Evolutionary conservation across 495 filamentous ascomycete species (phyloP), one percentile per base, ranked within the genome.

Genomic region (Neurospora pannonica): DNA sequence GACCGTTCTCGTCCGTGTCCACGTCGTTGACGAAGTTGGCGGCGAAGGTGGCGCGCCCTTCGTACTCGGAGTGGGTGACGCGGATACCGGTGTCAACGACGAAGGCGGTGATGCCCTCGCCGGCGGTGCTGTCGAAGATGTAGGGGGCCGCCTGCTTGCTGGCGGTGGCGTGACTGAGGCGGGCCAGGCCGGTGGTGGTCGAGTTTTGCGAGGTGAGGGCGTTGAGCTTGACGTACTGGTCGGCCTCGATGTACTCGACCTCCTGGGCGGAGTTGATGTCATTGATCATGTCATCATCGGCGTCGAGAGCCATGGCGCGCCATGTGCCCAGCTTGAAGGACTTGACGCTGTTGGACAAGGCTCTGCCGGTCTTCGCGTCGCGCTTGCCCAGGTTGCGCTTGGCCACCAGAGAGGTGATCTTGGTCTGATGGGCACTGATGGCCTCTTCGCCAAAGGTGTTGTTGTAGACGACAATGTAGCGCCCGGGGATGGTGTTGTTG

Each of bases 1-100:
- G 91, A 8, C 91, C 88, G 62, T 87, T 83, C 67, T 85, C 79
- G 71, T 89, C 87, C 4, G 81, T 85, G 75, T 87, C 75, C 36
- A 77, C 75, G 24, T 76, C 70, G 77, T 81, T 78, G 71, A 84
- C 74, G 72, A 84, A 84, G 78, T 83, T 83, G 62, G 79, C 80
- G 17, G 71, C 82, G 69, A 84, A 83, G 7, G 76, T 80, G 8
- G 85, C 86, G 54, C 85, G 81, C 34, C 83, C 84, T 73, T 84
- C 81, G 73, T 83, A 87, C 74, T 87, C 84, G 38, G 75, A 43
- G 72, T 87, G 86, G 1, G 82, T 84, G 38, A 79, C 75, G 69
- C 78, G 76, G 76, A 88, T 85, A 72, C 86, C 86, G 4, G 86
- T 87, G 77, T 88, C 86, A 3, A 88, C 85, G 9, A 87, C 79